Base-by-base conservation (phyloP, 371 early-diverging fungal species). In the Saksenaea oblongispora region DNA sequence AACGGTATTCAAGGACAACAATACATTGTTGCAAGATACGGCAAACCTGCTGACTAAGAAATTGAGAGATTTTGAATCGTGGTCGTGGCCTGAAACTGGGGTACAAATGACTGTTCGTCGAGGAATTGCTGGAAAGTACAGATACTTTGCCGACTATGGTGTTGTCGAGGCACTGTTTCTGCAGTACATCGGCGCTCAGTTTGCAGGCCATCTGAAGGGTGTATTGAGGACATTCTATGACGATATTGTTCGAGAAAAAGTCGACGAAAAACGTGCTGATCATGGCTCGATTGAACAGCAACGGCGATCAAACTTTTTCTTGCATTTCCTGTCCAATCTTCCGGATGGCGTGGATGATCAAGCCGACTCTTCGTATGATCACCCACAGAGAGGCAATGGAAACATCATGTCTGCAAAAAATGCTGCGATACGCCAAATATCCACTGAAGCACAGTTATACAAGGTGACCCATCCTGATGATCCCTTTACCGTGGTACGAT, bases 361-460 rank as follows among this genome's bases (percentile, higher is more conserved):
- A 44, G 44, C 8, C 18, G 3, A 8, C 10, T n/a, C 1, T 8
- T 8, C 8, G 14, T 44, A 44, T 18, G 44, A 44, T 44, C n/a
- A 1, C n/a, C 44, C 14, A 18, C 14, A 17, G 7, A 10, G n/a
- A n/a, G 44, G 44, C 17, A 17, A 44, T 7, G 18, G 44, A 8
- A n/a, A 15, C 9, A 15, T 54, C 27, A 57, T 57, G 54, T 24
- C 22, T 11, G 47, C 44, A 39, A 64, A 64, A 44, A 58, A 64
- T 18, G 34, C 42, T 5, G 28, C 58, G 15, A 58, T 64, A 11
- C 58, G 58, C 47, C 41, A 31, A 14, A 17, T 64, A 5, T 44
- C 59, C 3, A 59, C 67, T 11, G 67, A 67, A 24, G 67, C 67
- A 14, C 59, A 59, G 24, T 17, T 63, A 3, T 59, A 62, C 56